A percentile compares a stretch with the other conserved stretches of the same genome.
phyloP scores from a whole-genome alignment of 2,329 filamentous ascomycete genomes.

The Arthrobotrys iridis region DNA sequence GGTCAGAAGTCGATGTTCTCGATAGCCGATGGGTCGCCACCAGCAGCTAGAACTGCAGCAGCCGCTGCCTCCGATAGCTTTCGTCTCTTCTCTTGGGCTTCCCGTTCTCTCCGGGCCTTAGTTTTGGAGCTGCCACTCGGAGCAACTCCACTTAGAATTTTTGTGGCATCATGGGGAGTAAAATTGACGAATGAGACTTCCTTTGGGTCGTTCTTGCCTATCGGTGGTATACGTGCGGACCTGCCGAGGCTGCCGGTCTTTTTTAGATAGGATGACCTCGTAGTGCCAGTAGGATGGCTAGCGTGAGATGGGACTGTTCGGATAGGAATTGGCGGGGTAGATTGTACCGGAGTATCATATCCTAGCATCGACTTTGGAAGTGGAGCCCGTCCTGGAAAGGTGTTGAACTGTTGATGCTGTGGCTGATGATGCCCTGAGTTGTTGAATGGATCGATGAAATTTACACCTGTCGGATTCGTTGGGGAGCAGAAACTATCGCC shows the following conservation, averaged over 20 bases:
- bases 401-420: conserved; percentile 52
- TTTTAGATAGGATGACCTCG: conserved; percentile 46
- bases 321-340: conserved; percentile 49
- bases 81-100: conserved; percentile 79
- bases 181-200: conserved; percentile 83
- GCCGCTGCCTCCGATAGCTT: conserved; percentile 75
- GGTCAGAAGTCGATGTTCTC: conserved; percentile 55
- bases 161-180: conserved; percentile 79
- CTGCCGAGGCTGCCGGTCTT: conserved; percentile 54
- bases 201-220: conserved; percentile 42
- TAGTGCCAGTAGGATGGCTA: conserved; percentile 35
- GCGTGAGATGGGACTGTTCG: conserved; percentile 47
- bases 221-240: conserved; percentile 51
- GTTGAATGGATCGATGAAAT: conserved; percentile 52
- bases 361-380: conserved; percentile 45
- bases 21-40: conserved; percentile 68
- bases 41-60: conserved; percentile 75
- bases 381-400: conserved; percentile 47
- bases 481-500: conserved; percentile 47
- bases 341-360: conserved; percentile 45
- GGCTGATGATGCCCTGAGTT: conserved; percentile 52
- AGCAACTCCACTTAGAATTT: conserved; percentile 88
- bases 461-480: conserved; percentile 31
- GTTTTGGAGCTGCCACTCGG: conserved; percentile 93
- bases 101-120: conserved; percentile 88